These are phyloP conservation scores for Coniochaeta ligniaria DNA, from an alignment of 2,329 filamentous ascomycete genomes.

Conservation along the genomic window DNA sequence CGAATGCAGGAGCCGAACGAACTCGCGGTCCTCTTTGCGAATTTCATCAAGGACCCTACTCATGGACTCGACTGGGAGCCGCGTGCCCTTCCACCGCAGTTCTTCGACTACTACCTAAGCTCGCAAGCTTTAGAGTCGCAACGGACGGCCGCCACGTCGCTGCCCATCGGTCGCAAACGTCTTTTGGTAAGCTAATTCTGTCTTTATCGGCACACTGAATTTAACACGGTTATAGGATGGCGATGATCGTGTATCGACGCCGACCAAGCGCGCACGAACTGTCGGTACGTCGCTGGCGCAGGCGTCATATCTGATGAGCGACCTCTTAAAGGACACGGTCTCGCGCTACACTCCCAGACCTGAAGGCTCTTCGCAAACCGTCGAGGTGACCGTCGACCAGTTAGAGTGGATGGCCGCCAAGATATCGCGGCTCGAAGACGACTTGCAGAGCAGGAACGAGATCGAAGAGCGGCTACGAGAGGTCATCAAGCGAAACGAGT, in stretches of 20 bases:
- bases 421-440: constrained; percentile 28
- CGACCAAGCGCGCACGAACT: constrained; percentile 23
- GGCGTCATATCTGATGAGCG: constrained; percentile 15
- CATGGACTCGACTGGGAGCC: constrained; percentile 38
- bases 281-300: constrained; percentile 10
- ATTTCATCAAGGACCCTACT: constrained; percentile 32
- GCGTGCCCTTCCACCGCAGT: constrained; percentile 35
- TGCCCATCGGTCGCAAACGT: constrained; percentile 34
- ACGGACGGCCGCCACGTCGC: background rate
- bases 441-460: constrained; percentile 21
- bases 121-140: constrained; percentile 23
- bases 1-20: constrained; percentile 30
- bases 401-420: constrained; percentile 31
- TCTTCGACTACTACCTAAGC: constrained; percentile 39
- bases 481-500: constrained; percentile 35
- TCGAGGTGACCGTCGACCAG: constrained; percentile 16
- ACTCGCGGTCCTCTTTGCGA: constrained; percentile 38
- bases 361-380: background rate
- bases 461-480: constrained; percentile 18
- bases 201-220: background rate
- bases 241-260: constrained; percentile 15
- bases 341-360: constrained; percentile 3
- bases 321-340: constrained; percentile 21
- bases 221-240: constrained; percentile 20
- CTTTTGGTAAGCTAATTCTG: constrained; percentile 32